Base-by-base conservation (phyloP, 352 stramenopile species). In the Globisporangium polare region DNA sequence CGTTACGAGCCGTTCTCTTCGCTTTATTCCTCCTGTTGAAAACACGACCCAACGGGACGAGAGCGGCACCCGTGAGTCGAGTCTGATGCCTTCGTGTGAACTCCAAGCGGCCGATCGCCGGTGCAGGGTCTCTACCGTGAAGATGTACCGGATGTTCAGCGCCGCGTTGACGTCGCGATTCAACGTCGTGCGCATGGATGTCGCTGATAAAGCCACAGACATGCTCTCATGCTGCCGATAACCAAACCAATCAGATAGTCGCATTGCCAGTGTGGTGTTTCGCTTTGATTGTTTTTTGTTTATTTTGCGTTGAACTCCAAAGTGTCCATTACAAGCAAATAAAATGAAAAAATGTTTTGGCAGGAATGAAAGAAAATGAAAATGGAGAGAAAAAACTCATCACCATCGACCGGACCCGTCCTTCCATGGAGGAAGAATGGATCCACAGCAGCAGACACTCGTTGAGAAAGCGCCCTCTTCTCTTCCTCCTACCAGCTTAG, bases 361-460 rank as follows among this genome's bases (percentile, higher is more conserved):
- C n/a, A 20, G 41, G 41, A 46, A 41, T 26, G 49, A 55, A 55
- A 31, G 29, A 53, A 41, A 41, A 41, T 55, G n/a, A 55, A 55
- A 55, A 55, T 55, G 49, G 49, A 55, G 49, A 55, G 49, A 41
- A 41, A 53, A 39, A 41, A 54, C 49, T 35, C 49, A 55, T 35
- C 49, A 54, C 49, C 49, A 55, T 41, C 27, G 49, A 55, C 49
- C 49, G 49, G 26, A 54, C 17, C 26, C 31, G n/a, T 53, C 15
- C 22, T 31, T 17, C n/a, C 26, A 15, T 29, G 45, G 15, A 9
- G 6, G 6, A 53, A 5, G 47, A 35, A 10, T n/a, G 27, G 24
- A 53, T 20, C 27, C 5, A 53, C 47, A n/a, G 20, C 47, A 18
- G 15, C 18, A 55, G 15, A 52, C 33, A 39, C 33, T 39, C 33